Conservation (phyloP, 805 yeast species). For the Wickerhamiella bombiphila region DNA sequence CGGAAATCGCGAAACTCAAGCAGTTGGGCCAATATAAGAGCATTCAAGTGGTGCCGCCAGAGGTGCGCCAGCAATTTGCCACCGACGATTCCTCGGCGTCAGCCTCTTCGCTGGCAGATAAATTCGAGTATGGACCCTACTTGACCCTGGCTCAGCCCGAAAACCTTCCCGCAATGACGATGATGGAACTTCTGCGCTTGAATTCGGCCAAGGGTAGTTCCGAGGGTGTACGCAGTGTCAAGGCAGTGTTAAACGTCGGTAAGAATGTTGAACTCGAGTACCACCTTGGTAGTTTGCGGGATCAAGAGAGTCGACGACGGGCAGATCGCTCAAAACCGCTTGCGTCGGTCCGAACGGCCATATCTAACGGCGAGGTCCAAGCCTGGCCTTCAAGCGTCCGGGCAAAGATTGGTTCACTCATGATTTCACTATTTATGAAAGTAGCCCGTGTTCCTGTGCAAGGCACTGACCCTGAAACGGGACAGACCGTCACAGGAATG, state of each 20-base stretch:
- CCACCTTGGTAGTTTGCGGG: conserved; percentile 18
- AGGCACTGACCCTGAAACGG: conserved; percentile 71
- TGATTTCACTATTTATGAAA: conserved; percentile 59
- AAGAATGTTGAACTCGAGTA: conserved; percentile 75
- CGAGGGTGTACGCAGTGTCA: conserved; percentile 73
- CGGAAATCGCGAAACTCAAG: conserved; percentile 47
- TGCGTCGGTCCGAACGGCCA: background rate
- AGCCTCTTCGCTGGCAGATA: conserved; percentile 12
- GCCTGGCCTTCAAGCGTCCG: conserved; percentile 42
- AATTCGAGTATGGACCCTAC: conserved; percentile 56
- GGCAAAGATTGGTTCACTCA: conserved; percentile 69
- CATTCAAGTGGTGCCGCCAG: conserved; percentile 14
- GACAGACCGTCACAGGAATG: conserved; percentile 45
- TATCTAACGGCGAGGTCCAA: conserved; percentile 3
- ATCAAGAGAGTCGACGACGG: background rate
- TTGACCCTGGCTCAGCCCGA: conserved; percentile 58
- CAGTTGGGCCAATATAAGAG: conserved; percentile 24
- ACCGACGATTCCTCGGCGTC: conserved; percentile 2
- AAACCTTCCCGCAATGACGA: conserved; percentile 69
- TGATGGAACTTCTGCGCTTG: conserved; percentile 63
- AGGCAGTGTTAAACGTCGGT: conserved; percentile 70
- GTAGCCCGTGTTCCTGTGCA: conserved; percentile 70
- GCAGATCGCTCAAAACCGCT: background rate
- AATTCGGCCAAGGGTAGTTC: conserved; percentile 56
- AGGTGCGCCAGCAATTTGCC: conserved; percentile 8